These are phyloP conservation scores for Populus euphratica DNA, from an alignment of 345 rosid species.

Conservation along the genomic window DNA sequence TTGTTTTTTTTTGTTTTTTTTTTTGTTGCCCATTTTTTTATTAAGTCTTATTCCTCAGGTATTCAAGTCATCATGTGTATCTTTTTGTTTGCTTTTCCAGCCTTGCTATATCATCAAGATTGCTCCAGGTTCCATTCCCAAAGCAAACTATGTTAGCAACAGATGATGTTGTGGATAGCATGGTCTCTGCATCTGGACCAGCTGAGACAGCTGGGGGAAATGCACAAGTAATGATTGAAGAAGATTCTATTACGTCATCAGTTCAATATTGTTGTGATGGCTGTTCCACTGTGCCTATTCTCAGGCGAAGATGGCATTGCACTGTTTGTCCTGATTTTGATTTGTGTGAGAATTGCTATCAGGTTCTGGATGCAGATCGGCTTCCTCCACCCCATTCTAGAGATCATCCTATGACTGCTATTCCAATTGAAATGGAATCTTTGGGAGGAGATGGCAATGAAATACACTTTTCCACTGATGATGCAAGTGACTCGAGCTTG, in stretches of 20 bases:
- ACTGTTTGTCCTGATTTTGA: slow-evolving; percentile 98
- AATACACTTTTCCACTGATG: slow-evolving; percentile 73
- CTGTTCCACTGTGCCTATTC: slow-evolving; percentile 95
- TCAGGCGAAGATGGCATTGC: slow-evolving; percentile 97
- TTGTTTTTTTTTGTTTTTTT: too few relatives aligned
- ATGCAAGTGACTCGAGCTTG: slow-evolving; percentile 53
- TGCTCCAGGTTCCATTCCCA: slow-evolving; percentile 99
- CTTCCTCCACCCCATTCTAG: slow-evolving; percentile 91
- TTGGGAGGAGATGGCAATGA: slow-evolving; percentile 80
- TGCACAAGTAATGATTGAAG: slow-evolving; percentile 84
- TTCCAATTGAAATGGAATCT: slow-evolving; percentile 90
- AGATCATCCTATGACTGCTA: slow-evolving; percentile 94
- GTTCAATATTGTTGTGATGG: slow-evolving; percentile 99
- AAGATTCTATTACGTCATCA: slow-evolving; percentile 89
- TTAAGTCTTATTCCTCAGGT: slow-evolving; percentile 4
- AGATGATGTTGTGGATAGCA: slow-evolving; percentile 73
- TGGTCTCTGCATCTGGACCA: slow-evolving; percentile 51
- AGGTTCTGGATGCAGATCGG: slow-evolving; percentile 72
- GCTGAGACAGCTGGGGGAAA: slow-evolving; percentile 59
- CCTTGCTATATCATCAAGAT: slow-evolving; percentile 94
- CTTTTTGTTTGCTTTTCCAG: slow-evolving; percentile 37
- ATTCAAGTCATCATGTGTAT: slow-evolving; percentile 11
- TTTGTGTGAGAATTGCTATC: slow-evolving; percentile 93
- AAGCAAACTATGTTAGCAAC: slow-evolving; percentile 82
- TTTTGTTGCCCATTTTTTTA: not conserved